These are phyloP conservation scores for Russula ochroleuca DNA, from an alignment of 768 basidiomycete species.

Conservation along the genomic window DNA sequence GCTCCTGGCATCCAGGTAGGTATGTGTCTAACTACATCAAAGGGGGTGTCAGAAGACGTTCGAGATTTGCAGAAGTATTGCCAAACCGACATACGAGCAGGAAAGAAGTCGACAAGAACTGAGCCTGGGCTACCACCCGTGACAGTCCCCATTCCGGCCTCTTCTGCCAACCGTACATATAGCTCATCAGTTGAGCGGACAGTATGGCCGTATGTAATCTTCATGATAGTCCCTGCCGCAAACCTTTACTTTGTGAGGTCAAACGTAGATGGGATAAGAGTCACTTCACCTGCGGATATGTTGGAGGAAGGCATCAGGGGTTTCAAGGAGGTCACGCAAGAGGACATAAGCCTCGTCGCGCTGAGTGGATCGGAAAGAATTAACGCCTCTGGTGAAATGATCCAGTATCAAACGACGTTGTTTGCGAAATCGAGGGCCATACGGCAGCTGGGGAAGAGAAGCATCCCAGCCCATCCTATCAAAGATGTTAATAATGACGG, in stretches of 20 bases:
- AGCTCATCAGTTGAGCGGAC: constrained; percentile 33
- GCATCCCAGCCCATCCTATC: constrained; percentile 29
- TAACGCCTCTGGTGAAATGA: constrained; percentile 26
- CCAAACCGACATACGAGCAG: constrained; percentile 30
- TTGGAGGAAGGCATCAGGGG: constrained; percentile 30
- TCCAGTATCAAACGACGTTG: constrained; percentile 33
- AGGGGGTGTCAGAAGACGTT: not conserved
- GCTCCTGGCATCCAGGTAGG: constrained; percentile 29
- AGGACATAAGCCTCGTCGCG: constrained; percentile 31
- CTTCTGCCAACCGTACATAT: constrained; percentile 33
- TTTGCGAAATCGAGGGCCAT: constrained; percentile 33
- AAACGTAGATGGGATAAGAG: not conserved
- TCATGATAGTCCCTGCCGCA: constrained; percentile 33
- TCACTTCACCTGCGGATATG: constrained; percentile 31
- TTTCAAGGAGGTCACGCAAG: constrained; percentile 31
- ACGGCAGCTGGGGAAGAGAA: constrained; percentile 26
- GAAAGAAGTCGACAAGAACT: constrained; percentile 37
- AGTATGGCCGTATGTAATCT: constrained; percentile 35
- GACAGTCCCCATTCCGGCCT: constrained; percentile 29
- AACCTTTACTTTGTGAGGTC: constrained; percentile 28
- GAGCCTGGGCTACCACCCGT: constrained; percentile 31
- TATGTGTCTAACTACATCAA: constrained; percentile 20
- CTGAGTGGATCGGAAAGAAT: constrained; percentile 30
- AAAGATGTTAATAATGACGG: not conserved
- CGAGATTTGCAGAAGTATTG: not conserved